Evolutionary conservation across 306 rosid genomes (phyloP).

Genomic region (Sphenostylis stenocarpa): DNA sequence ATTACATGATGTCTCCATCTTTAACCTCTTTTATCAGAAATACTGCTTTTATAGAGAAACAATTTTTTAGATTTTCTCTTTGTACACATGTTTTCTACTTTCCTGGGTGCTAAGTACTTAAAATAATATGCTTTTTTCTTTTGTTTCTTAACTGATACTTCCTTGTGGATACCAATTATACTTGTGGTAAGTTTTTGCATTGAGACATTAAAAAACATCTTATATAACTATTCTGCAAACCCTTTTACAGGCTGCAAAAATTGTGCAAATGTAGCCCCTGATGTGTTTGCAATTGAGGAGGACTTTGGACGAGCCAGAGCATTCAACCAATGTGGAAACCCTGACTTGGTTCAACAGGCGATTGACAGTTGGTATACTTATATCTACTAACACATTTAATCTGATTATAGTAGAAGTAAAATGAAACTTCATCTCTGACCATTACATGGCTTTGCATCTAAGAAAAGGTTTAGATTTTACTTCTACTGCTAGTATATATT

Average conservation of each 20-base stretch:
- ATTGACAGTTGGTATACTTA: constrained; percentile 70
- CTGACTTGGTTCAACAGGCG: constrained; percentile 66
- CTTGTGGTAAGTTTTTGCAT: constrained; percentile 1
- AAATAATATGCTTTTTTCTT: background rate
- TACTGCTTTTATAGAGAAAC: background rate
- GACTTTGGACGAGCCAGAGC: constrained; percentile 90
- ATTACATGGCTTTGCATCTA: background rate
- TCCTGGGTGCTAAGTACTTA: no score
- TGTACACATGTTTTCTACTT: background rate
- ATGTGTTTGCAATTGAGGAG: constrained; percentile 81
- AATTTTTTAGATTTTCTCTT: background rate
- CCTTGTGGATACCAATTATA: constrained; percentile 10
- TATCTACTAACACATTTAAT: background rate
- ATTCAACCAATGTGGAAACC: constrained; percentile 59
- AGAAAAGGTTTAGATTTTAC: background rate
- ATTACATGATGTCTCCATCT: constrained; percentile 1
- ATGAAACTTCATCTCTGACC: background rate
- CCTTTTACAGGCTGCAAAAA: constrained; percentile 73
- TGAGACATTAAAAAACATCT: constrained; percentile 5
- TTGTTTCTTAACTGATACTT: background rate
- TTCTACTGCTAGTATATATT: background rate
- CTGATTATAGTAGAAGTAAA: background rate
- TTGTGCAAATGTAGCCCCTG: constrained; percentile 71
- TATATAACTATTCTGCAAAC: constrained; percentile 1
- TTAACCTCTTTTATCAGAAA: constrained; percentile 1